Conservation (phyloP, 2,329 filamentous ascomycete species). For the Gliomastix tumulicola region DNA sequence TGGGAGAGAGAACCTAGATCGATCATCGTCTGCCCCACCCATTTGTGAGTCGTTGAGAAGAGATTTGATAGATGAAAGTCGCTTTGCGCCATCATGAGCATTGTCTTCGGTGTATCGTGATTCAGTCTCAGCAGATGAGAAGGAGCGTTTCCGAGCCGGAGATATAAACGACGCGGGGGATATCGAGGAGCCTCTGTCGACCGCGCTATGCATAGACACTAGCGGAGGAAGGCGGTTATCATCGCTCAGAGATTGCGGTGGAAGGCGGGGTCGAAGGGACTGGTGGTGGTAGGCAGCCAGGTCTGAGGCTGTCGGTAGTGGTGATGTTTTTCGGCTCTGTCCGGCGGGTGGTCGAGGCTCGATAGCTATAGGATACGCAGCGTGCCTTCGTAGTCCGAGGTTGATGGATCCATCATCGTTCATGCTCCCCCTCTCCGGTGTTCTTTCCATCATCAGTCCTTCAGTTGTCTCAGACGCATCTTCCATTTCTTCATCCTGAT, state of each 20-base stretch:
- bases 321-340: conserved; percentile 34
- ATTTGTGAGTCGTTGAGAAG: conserved; percentile 55
- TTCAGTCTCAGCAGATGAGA: conserved; percentile 53
- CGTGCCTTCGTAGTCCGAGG: conserved; percentile 46
- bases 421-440: conserved; percentile 44
- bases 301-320: conserved; percentile 32
- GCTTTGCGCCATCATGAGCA: conserved; percentile 45
- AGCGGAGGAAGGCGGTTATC: conserved; percentile 54
- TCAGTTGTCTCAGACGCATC: conserved; percentile 40
- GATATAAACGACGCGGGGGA: conserved; percentile 56
- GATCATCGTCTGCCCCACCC: conserved; percentile 21
- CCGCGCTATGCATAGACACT: conserved; percentile 33
- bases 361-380: conserved; percentile 35
- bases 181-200: conserved; percentile 48
- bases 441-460: conserved; percentile 25
- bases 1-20: conserved; percentile 30
- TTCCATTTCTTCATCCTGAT: conserved; percentile 41
- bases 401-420: conserved; percentile 62
- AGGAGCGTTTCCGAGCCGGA: conserved; percentile 58
- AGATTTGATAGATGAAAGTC: conserved; percentile 69
- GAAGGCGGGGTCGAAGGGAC: conserved; percentile 27
- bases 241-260: conserved; percentile 36
- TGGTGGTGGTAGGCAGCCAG: conserved; percentile 46
- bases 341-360: conserved; percentile 37
- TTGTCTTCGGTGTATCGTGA: conserved; percentile 23